A percentile compares a stretch with the other conserved stretches of the same genome.
These are phyloP conservation scores for Myriosclerotinia curreyana DNA, from an alignment of 2,329 filamentous ascomycete species.

Conservation along the genomic window DNA sequence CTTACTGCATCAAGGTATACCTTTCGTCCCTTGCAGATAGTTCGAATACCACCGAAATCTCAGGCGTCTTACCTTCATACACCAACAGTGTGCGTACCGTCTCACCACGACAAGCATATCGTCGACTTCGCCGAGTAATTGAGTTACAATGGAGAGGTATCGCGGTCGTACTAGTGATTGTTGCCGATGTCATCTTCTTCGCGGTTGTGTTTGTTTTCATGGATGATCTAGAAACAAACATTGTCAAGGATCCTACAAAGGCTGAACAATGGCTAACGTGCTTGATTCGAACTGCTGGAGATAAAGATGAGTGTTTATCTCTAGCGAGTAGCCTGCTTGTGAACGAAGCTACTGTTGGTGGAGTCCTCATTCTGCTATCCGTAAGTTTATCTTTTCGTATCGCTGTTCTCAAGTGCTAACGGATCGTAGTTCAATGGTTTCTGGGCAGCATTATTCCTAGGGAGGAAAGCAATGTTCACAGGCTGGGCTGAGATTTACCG, in stretches of 20 bases:
- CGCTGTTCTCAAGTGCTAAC: slow-evolving; percentile 2
- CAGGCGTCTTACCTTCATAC: slow-evolving; percentile 67
- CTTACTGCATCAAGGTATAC: slow-evolving; percentile 94
- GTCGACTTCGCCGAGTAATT: slow-evolving; percentile 79
- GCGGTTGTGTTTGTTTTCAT: slow-evolving; percentile 86
- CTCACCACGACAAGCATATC: slow-evolving; percentile 82
- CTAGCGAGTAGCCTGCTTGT: slow-evolving; percentile 63
- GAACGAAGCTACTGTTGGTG: slow-evolving; percentile 71
- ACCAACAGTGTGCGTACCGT: slow-evolving; percentile 68
- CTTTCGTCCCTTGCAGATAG: slow-evolving; percentile 77
- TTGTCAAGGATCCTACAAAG: slow-evolving; percentile 42
- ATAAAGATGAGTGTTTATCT: slow-evolving; percentile 65
- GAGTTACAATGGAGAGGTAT: slow-evolving; percentile 94
- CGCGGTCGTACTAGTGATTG: slow-evolving; percentile 82
- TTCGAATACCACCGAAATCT: slow-evolving; percentile 66
- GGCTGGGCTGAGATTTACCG: slow-evolving; percentile 73
- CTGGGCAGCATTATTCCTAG: slow-evolving; percentile 78
- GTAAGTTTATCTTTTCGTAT: slow-evolving; percentile 49
- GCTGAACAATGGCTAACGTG: slow-evolving; percentile 69
- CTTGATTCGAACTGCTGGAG: slow-evolving; percentile 53
- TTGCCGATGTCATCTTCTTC: slow-evolving; percentile 91
- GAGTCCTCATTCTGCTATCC: slow-evolving; percentile 77
- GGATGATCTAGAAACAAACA: slow-evolving; percentile 56
- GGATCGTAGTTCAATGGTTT: slow-evolving; percentile 68
- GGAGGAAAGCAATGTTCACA: slow-evolving; percentile 77